Evolutionary conservation across 164 flowering plant genomes (phyloP).

Genomic region (Buxus sempervirens): DNA sequence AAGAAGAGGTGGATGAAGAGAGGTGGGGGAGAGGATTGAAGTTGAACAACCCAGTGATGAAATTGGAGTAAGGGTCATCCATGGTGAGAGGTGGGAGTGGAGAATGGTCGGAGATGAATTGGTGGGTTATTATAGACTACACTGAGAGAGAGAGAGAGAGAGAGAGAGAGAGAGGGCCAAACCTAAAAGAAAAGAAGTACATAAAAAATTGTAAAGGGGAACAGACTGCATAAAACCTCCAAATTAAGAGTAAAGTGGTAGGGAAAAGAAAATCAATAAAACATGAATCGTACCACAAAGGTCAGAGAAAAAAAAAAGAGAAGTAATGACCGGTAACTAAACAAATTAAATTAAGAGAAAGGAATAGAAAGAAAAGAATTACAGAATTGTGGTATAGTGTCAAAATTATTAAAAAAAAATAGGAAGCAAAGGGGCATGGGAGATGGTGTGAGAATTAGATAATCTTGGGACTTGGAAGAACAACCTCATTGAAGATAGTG

Average conservation of each 20-base stretch:
- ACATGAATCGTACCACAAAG: not conserved
- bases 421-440: slow-evolving; percentile 18
- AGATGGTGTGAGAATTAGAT: slow-evolving; percentile 18
- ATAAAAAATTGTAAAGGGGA: slow-evolving; percentile 14
- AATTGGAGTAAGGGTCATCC: slow-evolving; percentile 61
- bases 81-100: slow-evolving; percentile 33
- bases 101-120: slow-evolving; percentile 17
- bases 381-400: not conserved
- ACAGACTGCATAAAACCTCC: not conserved
- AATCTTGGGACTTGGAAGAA: slow-evolving; percentile 47
- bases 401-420: slow-evolving; percentile 1
- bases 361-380: not conserved
- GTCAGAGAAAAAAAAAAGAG: slow-evolving; percentile 1
- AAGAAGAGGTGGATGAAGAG: slow-evolving; percentile 27
- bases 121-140: slow-evolving; percentile 20
- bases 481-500: slow-evolving; percentile 30
- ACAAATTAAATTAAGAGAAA: not conserved
- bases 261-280: not conserved
- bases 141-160: slow-evolving; percentile 17
- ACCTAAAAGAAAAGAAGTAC: slow-evolving; percentile 6
- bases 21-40: slow-evolving; percentile 21
- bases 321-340: not conserved
- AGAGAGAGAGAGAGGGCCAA: slow-evolving; percentile 19
- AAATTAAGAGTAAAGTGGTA: not conserved
- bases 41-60: slow-evolving; percentile 50